Base-by-base conservation (phyloP, 2,329 filamentous ascomycete species). In the Tolypocladium ophioglossoides region DNA sequence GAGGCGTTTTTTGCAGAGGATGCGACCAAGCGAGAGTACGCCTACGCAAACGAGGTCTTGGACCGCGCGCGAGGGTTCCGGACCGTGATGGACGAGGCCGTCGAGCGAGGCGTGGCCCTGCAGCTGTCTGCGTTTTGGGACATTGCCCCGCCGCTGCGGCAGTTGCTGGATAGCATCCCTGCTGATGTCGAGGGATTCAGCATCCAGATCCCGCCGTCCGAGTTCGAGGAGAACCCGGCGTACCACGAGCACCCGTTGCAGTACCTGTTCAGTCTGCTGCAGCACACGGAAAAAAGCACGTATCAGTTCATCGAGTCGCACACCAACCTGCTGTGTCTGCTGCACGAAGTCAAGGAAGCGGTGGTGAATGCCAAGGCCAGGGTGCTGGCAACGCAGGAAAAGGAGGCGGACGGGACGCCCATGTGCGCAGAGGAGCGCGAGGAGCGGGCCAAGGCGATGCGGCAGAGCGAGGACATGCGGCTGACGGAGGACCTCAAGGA, bases 51-150 rank as follows among this genome's bases (percentile, higher is more conserved):
- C 52, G 87, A 91, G 59, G 82, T 85, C 0, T 74, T 91, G 35
- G 78, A 82, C 59, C 84, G 94, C 14, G 84, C 86, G 22, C 82
- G 89, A 61, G 84, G 86, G 24, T 91, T 97, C 66, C 79, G 89
- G 61, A 78, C 80, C 49, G 82, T 94, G 8, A 83, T 96, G 34
- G 90, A 96, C 66, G 79, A 85, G 61, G 94, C 94, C 54, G 91
- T 96, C 24, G 84, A 85, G 22, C 84, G 89, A 11, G 94, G 92
- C 18, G 90, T 97, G 12, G 91, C 96, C 67, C 82, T 90, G 54
- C 94, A 97, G 70, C 79, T 96, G 2, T 91, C 87, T 11, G 91
- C 92, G 0, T 99, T 97, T 68, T 99, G 94, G 94, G 94, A 99
- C 66, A 95, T 97, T 63, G 92, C 91, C 1, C 94, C 94, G 3